Base-by-base conservation (phyloP, 2,329 filamentous ascomycete species). In the Curvularia eragrostidis region DNA sequence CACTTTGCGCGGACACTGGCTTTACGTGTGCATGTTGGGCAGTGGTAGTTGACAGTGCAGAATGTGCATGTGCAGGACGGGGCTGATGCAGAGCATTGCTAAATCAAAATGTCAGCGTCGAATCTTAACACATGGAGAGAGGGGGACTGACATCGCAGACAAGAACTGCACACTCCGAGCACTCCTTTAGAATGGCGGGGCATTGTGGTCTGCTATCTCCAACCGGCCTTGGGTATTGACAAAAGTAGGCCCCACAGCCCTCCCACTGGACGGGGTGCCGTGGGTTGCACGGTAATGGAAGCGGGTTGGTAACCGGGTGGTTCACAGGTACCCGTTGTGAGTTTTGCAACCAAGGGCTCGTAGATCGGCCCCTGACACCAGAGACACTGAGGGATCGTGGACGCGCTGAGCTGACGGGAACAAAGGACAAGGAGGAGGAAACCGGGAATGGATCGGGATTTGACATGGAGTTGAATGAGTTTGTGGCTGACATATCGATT, bases 221-320 rank as follows among this genome's bases (percentile, higher is more conserved):
- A 12, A 77, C 70, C 3, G 75, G 74, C 24, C 77, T 62, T 10
- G 73, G 68, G 53, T 71, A 73, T 48, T 77, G 76, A 57, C 77
- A 79, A 54, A 78, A 79, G 60, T 78, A 79, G 2, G 75, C 71
- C 2, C 77, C 77, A 52, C 77, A 79, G 15, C 77, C 77, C 63
- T 78, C 70, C 77, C 77, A 79, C 49, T 79, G 77, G 3, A 79
- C 77, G 10, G 77, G 77, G 63, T 79, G 77, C 3, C 73, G 67
- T 28, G 75, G 73, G 49, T 75, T 71, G 51, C 77, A 76, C 7
- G 77, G 77, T 6, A 78, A 63, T 19, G 77, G 75, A 19, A 75
- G 67, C 13, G 72, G 71, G 21, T 72, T 74, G 1, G 68, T 63
- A 41, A 75, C 72, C 0, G 74, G 66, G 28, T 63, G 66, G 28